A percentile compares a stretch with the other conserved stretches of the same genome.
These are phyloP conservation scores for Angomonas ambiguus DNA, from an alignment of 208 protist species.

Conservation along the genomic window DNA sequence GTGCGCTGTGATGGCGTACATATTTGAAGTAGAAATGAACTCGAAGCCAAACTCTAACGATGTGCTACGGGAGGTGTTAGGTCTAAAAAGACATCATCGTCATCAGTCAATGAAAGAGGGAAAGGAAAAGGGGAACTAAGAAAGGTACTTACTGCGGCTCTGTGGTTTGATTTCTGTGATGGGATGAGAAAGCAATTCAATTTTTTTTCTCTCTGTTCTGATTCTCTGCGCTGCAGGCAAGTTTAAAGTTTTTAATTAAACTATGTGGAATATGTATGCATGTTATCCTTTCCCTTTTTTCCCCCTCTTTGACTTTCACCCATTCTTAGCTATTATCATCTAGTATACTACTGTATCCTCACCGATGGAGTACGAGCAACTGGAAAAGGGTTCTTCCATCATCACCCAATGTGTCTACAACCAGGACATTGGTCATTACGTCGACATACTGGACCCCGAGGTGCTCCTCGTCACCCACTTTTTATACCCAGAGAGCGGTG, in stretches of 20 bases:
- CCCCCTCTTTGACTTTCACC: background rate
- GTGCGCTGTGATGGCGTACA: background rate
- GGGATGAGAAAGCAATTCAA: background rate
- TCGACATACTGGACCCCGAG: constrained; percentile 57
- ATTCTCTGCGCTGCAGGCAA: background rate
- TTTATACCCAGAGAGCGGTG: constrained; percentile 34
- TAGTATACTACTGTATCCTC: constrained; percentile 15
- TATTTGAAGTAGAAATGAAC: background rate
- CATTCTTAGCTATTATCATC: background rate
- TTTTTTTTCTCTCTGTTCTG: constrained; percentile 14
- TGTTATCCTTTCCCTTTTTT: constrained; percentile 9
- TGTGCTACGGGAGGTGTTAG: background rate
- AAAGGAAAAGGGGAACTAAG: background rate
- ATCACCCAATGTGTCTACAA: constrained; percentile 38
- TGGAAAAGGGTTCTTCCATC: constrained; percentile 56
- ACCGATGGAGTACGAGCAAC: constrained; percentile 82
- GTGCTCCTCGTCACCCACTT: constrained; percentile 72
- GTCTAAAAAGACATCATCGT: background rate
- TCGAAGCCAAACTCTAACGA: background rate
- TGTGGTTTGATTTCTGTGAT: background rate
- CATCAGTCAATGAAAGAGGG: background rate
- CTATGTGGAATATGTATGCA: background rate
- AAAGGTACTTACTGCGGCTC: background rate
- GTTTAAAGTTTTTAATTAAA: background rate
- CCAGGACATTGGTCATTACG: constrained; percentile 66